Conservation (phyloP, 768 basidiomycete genomes). For the Chlorophyllum brunneum region DNA sequence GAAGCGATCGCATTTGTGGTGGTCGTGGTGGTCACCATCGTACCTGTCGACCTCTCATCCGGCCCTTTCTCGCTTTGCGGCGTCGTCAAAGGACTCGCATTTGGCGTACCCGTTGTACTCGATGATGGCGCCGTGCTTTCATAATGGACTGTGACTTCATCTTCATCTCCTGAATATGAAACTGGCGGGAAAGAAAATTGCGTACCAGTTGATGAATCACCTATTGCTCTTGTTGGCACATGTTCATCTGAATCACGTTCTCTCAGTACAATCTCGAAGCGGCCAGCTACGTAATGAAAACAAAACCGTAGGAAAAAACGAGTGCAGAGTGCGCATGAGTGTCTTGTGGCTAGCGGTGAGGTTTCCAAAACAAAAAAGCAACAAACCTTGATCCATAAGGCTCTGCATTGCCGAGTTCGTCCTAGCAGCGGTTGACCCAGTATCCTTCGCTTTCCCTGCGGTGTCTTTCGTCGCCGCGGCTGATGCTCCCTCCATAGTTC, state of each 20-base stretch:
- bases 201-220: conserved; percentile 37
- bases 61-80: conserved; percentile 3
- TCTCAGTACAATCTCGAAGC: conserved; percentile 52
- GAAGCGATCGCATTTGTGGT: neutral
- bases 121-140: conserved; percentile 1
- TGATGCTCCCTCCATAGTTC: neutral
- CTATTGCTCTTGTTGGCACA: conserved; percentile 35
- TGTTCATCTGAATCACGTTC: conserved; percentile 30
- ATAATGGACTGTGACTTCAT: conserved; percentile 5
- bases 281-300: conserved; percentile 37
- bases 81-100: conserved; percentile 2
- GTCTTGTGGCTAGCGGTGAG: neutral
- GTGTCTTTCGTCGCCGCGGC: neutral
- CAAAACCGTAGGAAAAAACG: neutral
- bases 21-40: neutral
- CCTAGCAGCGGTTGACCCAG: conserved; percentile 21
- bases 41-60: neutral
- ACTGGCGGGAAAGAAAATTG: conserved; percentile 18
- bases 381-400: conserved; percentile 51
- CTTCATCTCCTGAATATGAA: conserved; percentile 5
- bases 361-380: neutral
- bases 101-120: neutral
- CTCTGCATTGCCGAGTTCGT: conserved; percentile 52
- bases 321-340: neutral
- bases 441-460: neutral